Percentiles rank a stretch among this genome's conserved stretches.
Conservation (phyloP, 805 yeast species). For the Lipomyces chichibuensis region DNA sequence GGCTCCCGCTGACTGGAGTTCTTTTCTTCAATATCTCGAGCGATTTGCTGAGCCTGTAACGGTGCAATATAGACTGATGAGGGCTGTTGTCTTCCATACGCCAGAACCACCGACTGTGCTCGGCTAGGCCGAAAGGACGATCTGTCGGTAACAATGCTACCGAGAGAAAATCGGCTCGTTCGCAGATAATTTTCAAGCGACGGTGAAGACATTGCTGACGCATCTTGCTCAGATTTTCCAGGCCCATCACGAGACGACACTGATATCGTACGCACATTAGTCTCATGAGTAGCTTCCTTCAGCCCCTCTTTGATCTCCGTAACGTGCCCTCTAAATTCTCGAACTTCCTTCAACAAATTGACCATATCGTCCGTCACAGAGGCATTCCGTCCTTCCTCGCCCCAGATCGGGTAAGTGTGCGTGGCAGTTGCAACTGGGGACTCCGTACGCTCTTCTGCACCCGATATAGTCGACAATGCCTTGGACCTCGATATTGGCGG, state of each 20-base stretch:
- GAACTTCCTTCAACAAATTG: slow-evolving; percentile 27
- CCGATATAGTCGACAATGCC: neutral
- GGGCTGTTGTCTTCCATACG: slow-evolving; percentile 30
- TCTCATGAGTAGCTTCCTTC: neutral
- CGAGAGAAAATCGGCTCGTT: slow-evolving; percentile 17
- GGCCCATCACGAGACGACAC: neutral
- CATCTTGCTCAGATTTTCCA: neutral
- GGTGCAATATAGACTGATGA: slow-evolving; percentile 29
- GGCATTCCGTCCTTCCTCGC: neutral
- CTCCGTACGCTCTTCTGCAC: neutral
- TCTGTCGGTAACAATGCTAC: slow-evolving; percentile 12
- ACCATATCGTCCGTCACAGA: slow-evolving; percentile 30
- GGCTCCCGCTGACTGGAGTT: neutral
- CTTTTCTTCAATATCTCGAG: slow-evolving; percentile 6
- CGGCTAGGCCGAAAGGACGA: neutral
- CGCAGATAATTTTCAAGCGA: slow-evolving; percentile 7
- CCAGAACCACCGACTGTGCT: slow-evolving; percentile 14
- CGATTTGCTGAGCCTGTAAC: slow-evolving; percentile 9
- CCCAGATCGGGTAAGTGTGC: neutral
- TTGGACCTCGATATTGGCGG: neutral
- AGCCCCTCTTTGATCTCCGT: slow-evolving; percentile 12
- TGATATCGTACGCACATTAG: neutral
- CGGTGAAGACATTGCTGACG: slow-evolving; percentile 7
- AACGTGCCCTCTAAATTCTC: slow-evolving; percentile 28
- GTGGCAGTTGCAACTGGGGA: neutral